Percentiles rank a stretch among this genome's conserved stretches.
These are phyloP conservation scores for Harringtonia lauricola DNA, from an alignment of 2,329 filamentous ascomycete genomes.

Conservation along the genomic window DNA sequence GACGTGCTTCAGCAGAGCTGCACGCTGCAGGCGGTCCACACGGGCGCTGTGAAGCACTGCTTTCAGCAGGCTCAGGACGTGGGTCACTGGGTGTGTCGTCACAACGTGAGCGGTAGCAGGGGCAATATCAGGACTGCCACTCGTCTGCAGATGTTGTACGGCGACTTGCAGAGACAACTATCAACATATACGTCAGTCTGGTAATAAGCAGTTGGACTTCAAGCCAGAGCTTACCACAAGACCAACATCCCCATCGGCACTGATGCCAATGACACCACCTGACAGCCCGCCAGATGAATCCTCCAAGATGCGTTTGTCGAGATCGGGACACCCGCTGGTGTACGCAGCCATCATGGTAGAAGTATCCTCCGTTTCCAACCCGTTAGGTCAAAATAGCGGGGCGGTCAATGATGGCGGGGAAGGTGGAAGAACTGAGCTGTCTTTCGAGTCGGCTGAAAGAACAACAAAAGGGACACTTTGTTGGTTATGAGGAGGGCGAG, in stretches of 20 bases:
- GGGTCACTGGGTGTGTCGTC: conserved; percentile 32
- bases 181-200: no score
- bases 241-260: conserved; percentile 35
- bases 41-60: conserved; percentile 23
- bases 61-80: conserved; percentile 29
- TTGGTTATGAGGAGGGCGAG: no score
- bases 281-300: conserved; percentile 29
- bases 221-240: conserved; percentile 25
- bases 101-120: conserved; percentile 28
- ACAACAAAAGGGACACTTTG: no score
- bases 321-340: conserved; percentile 31
- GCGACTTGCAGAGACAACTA: conserved; percentile 39
- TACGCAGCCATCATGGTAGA: no score
- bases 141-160: conserved; percentile 28
- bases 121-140: no score
- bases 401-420: no score
- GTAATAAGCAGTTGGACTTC: no score
- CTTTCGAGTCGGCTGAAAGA: no score
- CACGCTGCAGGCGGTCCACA: not conserved
- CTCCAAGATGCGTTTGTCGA: conserved; percentile 36
- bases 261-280: conserved; percentile 42
- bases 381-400: no score
- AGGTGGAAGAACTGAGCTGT: no score
- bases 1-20: conserved; percentile 31
- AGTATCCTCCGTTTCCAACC: no score